Evolutionary conservation across 306 rosid genomes (phyloP).

Genomic region (Castanea crenata): DNA sequence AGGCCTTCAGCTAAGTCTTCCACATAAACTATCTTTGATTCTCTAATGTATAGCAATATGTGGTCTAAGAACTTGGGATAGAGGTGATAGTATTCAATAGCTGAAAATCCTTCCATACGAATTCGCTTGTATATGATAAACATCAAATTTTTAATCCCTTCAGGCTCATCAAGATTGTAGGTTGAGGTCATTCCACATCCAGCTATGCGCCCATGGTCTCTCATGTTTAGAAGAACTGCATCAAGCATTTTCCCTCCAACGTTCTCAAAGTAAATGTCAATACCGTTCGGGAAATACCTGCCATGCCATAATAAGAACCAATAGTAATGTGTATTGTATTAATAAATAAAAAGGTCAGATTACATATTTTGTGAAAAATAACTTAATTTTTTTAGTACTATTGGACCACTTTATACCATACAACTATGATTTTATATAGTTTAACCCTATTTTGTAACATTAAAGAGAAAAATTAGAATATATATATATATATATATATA

Average conservation of each 20-base stretch:
- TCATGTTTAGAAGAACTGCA: slow-evolving; percentile 11
- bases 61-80: slow-evolving; percentile 16
- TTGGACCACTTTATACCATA: too few relatives aligned
- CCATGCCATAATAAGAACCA: background rate
- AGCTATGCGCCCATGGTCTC: slow-evolving; percentile 5
- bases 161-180: background rate
- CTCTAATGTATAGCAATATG: background rate
- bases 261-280: slow-evolving; percentile 19
- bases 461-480: too few relatives aligned
- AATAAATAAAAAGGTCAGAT: too few relatives aligned
- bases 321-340: too few relatives aligned
- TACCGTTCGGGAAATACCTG: slow-evolving; percentile 18
- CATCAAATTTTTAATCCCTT: slow-evolving; percentile 4
- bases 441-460: too few relatives aligned
- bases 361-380: too few relatives aligned
- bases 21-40: background rate
- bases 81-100: background rate
- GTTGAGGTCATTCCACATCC: slow-evolving; percentile 3
- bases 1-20: slow-evolving; percentile 14
- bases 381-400: too few relatives aligned
- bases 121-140: slow-evolving; percentile 6
- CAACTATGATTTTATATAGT: too few relatives aligned
- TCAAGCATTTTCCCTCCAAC: slow-evolving; percentile 13
- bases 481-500: too few relatives aligned
- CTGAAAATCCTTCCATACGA: slow-evolving; percentile 7